Conservation (phyloP, 345 rosid species). For the Geranium brycei region DNA sequence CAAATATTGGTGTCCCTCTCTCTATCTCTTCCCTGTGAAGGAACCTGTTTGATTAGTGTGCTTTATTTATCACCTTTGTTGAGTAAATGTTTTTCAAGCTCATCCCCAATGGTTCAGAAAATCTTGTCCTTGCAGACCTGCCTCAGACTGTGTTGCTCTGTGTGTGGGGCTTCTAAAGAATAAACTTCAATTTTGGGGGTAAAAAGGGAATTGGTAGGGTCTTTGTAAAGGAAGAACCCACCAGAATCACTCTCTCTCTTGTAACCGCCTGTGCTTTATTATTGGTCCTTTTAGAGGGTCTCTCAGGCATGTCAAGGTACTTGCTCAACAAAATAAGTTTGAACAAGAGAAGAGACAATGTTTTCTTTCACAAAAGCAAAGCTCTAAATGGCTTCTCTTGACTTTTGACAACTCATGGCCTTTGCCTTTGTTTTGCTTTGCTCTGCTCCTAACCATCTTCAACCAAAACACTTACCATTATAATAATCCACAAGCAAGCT, state of each 20-base stretch:
- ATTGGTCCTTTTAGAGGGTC: slow-evolving; percentile 50
- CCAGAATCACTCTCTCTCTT: slow-evolving; percentile 48
- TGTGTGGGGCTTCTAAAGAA: slow-evolving; percentile 18
- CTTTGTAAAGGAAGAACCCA: slow-evolving; percentile 31
- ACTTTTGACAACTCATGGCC: slow-evolving; percentile 15
- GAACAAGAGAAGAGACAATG: slow-evolving; percentile 17
- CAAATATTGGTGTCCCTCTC: slow-evolving; percentile 18
- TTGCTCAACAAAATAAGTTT: slow-evolving; percentile 5
- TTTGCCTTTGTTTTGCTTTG: not conserved
- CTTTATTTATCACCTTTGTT: slow-evolving; percentile 1
- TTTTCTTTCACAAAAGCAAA: slow-evolving; percentile 13
- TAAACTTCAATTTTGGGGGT: slow-evolving; percentile 1
- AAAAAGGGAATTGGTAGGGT: slow-evolving; percentile 22
- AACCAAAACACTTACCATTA: not conserved
- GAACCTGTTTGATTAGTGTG: slow-evolving; percentile 36
- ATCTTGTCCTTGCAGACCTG: slow-evolving; percentile 49
- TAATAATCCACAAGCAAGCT: slow-evolving; percentile 24
- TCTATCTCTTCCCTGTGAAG: slow-evolving; percentile 52
- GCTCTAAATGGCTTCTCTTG: slow-evolving; percentile 5
- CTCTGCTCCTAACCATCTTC: not conserved
- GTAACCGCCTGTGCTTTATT: slow-evolving; percentile 69
- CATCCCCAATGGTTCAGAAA: slow-evolving; percentile 23
- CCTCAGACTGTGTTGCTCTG: slow-evolving; percentile 21
- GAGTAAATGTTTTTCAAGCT: slow-evolving; percentile 19
- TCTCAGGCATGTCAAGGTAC: slow-evolving; percentile 25